Evolutionary conservation across 2,329 filamentous ascomycete genomes (phyloP), one percentile per base, ranked within the genome.

Genomic region (Nemania bipapillata): DNA sequence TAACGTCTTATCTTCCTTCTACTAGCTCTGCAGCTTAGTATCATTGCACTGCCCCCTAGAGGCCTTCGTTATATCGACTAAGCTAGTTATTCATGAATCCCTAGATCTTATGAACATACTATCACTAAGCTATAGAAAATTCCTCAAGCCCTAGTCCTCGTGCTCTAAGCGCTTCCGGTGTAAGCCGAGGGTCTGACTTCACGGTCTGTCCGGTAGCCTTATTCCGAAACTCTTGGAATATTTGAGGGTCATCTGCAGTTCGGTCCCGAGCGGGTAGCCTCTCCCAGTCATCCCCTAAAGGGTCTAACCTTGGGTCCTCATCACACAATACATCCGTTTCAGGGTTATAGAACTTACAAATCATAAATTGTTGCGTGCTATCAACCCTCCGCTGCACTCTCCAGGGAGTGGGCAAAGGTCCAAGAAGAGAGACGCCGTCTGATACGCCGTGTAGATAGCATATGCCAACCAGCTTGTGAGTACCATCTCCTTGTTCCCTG

Each of bases 111-210:
- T 40, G 5, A 35, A 35, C 11, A 11, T 11, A 40, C 11, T 40
- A 40, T 8, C 17, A 40, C 11, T 12, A 49, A 49, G 45, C 45
- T 3, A 49, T 49, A 24, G 45, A 24, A 49, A 49, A 32, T 7
- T 35, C n/a, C n/a, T 22, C 3, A 15, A 49, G 28, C 42, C 9
- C 17, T 22, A 32, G 4, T 15, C 52, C 42, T 49, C 52, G 17
- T 22, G 91, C 91, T 7, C 86, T 94, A 63, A 59, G n/a, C 20
- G 42, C 56, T 7, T 49, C 40, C 2, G 42, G 56, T 6, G 20
- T 0, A 22, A 50, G 56, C 0, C 42, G 56, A 3, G 42, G 42
- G 11, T 59, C 56, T 3, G 42, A 59, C n/a, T 59, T 59, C 0
- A 35, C 4, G 11, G 37, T 24, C 9, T 26, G n/a, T 4, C 56